Conservation (phyloP, 768 basidiomycete genomes). For the Phanerochaete sordida region DNA sequence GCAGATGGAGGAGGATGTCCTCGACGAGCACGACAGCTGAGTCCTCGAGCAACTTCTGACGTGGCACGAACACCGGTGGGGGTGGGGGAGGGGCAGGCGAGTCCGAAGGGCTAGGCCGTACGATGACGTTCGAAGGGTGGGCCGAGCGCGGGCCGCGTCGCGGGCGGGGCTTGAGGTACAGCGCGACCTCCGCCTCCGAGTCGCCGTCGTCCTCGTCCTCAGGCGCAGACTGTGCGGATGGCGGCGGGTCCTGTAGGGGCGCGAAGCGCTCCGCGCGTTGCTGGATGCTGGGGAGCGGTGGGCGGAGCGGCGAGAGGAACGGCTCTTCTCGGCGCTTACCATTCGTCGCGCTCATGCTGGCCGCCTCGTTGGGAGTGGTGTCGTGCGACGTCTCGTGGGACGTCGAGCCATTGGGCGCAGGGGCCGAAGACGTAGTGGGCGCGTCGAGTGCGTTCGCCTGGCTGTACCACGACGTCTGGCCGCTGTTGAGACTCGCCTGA, state of each 20-base stretch:
- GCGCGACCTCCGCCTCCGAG: conserved; percentile 5
- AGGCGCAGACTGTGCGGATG: not conserved
- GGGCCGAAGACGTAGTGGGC: no score
- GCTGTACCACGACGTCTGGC: not conserved
- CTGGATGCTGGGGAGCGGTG: not conserved
- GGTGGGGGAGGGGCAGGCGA: no score
- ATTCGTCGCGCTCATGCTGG: not conserved
- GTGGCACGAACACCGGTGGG: not conserved
- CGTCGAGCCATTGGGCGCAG: no score
- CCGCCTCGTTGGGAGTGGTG: not conserved
- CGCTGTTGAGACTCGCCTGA: not conserved
- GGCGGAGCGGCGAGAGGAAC: conserved; percentile 1
- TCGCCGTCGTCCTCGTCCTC: not conserved
- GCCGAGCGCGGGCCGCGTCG: not conserved
- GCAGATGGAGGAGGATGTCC: conserved; percentile 32
- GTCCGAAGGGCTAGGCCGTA: no score
- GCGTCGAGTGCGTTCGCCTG: not conserved
- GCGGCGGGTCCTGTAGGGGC: not conserved
- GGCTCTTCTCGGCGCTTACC: not conserved
- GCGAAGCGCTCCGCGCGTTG: not conserved
- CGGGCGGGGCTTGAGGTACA: conserved; percentile 1
- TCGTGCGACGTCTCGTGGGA: no score
- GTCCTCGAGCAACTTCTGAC: conserved; percentile 35
- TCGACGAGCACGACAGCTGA: conserved; percentile 32
- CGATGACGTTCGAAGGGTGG: no score